These are phyloP conservation scores for Mycena pura DNA, from an alignment of 768 basidiomycete genomes.

Conservation along the genomic window DNA sequence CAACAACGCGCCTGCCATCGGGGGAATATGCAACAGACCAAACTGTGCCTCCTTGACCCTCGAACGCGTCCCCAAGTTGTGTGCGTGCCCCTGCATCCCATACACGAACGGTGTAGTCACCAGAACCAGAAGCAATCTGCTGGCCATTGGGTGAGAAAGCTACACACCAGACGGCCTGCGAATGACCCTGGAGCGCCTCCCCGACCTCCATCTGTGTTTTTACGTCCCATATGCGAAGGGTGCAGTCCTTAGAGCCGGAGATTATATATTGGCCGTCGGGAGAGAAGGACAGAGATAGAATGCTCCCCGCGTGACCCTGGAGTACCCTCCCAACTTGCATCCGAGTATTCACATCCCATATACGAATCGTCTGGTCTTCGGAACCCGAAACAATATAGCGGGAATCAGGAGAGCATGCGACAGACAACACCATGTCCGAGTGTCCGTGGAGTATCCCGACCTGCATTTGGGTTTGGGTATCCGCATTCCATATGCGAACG, in stretches of 20 bases:
- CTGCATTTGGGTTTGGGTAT: background rate
- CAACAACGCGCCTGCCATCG: background rate
- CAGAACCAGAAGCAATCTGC: background rate
- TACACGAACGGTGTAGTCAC: background rate
- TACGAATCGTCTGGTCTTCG: background rate
- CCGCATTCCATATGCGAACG: background rate
- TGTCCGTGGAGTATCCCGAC: background rate
- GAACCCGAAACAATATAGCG: background rate
- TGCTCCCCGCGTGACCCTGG: background rate
- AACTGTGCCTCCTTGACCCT: background rate
- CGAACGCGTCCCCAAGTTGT: background rate
- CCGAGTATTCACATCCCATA: background rate
- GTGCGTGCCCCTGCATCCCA: background rate
- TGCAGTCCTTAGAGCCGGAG: background rate
- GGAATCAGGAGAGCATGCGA: background rate
- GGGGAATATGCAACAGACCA: background rate
- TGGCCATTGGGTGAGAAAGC: background rate
- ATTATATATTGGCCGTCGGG: background rate
- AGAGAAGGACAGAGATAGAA: background rate
- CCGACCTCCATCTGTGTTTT: background rate
- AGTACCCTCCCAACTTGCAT: background rate
- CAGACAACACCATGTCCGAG: background rate
- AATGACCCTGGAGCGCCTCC: background rate
- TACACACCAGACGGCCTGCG: background rate
- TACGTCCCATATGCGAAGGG: background rate